Evolutionary conservation across 805 yeast genomes (phyloP).

Genomic region (Candida chilensis): DNA sequence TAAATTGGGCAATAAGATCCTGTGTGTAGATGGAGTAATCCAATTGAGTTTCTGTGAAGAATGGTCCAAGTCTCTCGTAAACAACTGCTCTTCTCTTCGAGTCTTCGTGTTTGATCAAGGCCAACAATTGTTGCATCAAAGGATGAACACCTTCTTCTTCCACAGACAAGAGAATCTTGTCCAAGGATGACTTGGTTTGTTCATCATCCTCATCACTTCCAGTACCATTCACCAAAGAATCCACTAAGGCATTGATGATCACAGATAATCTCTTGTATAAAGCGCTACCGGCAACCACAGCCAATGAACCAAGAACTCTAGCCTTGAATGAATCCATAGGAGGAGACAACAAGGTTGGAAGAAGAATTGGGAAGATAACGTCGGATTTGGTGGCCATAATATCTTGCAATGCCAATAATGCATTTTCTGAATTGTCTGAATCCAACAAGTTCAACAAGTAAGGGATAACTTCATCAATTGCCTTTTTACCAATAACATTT

Average conservation of each 20-base stretch:
- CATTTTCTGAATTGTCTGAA: slow-evolving; percentile 53
- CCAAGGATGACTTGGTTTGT: slow-evolving; percentile 41
- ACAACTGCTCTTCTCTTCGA: slow-evolving; percentile 51
- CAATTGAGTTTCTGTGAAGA: slow-evolving; percentile 55
- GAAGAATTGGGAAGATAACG: slow-evolving; percentile 85
- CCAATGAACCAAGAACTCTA: slow-evolving; percentile 77
- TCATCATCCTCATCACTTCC: slow-evolving; percentile 22
- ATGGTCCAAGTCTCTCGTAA: slow-evolving; percentile 58
- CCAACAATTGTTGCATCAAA: slow-evolving; percentile 69
- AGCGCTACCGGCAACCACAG: slow-evolving; percentile 84
- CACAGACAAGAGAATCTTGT: slow-evolving; percentile 62
- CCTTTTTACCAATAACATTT: slow-evolving; percentile 70
- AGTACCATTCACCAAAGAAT: slow-evolving; percentile 34
- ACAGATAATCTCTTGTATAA: slow-evolving; percentile 62
- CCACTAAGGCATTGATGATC: slow-evolving; percentile 68
- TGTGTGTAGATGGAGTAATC: slow-evolving; percentile 67
- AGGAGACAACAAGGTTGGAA: slow-evolving; percentile 74
- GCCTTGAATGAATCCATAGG: slow-evolving; percentile 84
- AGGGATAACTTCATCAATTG: slow-evolving; percentile 86
- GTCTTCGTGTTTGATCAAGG: slow-evolving; percentile 73
- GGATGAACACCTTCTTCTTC: slow-evolving; percentile 78
- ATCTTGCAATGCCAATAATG: slow-evolving; percentile 82
- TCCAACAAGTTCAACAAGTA: slow-evolving; percentile 66
- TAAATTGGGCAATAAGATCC: slow-evolving; percentile 67
- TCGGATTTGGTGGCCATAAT: slow-evolving; percentile 87